phyloP scores from a whole-genome alignment of 805 yeast species.

The Alloascoidea africana region DNA sequence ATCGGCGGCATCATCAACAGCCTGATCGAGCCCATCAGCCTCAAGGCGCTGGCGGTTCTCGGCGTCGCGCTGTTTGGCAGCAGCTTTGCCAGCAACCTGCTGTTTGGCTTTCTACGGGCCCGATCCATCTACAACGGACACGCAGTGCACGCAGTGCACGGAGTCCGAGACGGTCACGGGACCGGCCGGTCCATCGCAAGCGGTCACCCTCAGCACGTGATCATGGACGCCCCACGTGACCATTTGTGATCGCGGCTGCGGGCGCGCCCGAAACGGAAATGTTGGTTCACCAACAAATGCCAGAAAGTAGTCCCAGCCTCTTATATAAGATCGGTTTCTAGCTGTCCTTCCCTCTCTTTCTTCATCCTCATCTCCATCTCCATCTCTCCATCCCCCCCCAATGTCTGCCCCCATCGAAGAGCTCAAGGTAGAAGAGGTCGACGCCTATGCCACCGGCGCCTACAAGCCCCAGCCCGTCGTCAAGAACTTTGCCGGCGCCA shows the following conservation, averaged over 20 bases:
- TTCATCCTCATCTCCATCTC: too few relatives aligned
- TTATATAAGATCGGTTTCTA: too few relatives aligned
- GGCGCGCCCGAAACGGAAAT: conserved; percentile 1
- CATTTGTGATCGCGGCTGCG: too few relatives aligned
- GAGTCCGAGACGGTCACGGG: background rate
- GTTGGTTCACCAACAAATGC: background rate
- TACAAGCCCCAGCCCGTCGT: conserved; percentile 5
- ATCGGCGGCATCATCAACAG: background rate
- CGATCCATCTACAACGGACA: background rate
- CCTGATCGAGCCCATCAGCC: background rate
- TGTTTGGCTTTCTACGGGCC: background rate
- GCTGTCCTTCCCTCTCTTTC: too few relatives aligned
- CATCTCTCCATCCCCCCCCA: background rate
- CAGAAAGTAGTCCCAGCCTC: background rate
- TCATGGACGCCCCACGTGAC: too few relatives aligned
- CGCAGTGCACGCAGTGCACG: background rate
- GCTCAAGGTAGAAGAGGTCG: conserved; percentile 16
- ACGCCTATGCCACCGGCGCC: conserved; percentile 19
- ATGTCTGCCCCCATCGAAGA: conserved; percentile 11
- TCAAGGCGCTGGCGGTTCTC: background rate
- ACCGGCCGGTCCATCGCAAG: background rate
- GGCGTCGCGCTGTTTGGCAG: background rate
- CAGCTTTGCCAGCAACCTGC: background rate
- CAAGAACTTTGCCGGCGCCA: conserved; percentile 3
- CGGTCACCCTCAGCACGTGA: background rate